phyloP scores from a whole-genome alignment of 176 grass and related monocot genomes.

The Tuctoria greenei region DNA sequence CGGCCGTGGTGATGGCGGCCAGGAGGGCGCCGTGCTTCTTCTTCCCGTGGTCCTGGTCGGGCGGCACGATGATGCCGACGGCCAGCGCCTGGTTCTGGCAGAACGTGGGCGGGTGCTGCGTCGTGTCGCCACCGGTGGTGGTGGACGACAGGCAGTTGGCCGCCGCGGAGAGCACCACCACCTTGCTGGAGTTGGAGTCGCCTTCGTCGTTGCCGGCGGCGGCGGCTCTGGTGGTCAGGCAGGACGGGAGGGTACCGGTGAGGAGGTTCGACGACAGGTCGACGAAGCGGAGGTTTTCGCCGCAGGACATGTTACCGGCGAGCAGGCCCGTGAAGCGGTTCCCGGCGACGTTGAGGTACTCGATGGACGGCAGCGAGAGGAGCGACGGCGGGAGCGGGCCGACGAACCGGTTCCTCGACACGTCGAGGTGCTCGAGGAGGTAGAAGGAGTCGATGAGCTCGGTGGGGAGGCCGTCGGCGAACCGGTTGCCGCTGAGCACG shows the following conservation, averaged over 20 bases:
- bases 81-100: constrained; percentile 96
- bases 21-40: constrained; percentile 25
- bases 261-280: constrained; percentile 88
- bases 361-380: constrained; percentile 73
- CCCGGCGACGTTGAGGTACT: constrained; percentile 61
- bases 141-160: constrained; percentile 59
- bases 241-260: constrained; percentile 70
- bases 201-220: constrained; percentile 24
- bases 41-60: constrained; percentile 8
- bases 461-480: constrained; percentile 58
- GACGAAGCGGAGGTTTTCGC: constrained; percentile 59
- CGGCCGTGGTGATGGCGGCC: constrained; percentile 17
- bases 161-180: constrained; percentile 35
- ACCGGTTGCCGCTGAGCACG: constrained; percentile 64
- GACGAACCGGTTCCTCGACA: constrained; percentile 78
- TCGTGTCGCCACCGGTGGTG: constrained; percentile 40
- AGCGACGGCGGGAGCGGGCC: constrained; percentile 62
- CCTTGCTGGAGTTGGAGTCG: constrained; percentile 14
- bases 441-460: constrained; percentile 55
- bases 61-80: constrained; percentile 74
- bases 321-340: constrained; percentile 87
- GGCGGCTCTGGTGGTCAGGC: constrained; percentile 25
- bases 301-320: constrained; percentile 67
- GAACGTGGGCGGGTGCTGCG: constrained; percentile 64
- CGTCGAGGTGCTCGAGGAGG: constrained; percentile 72